Base-by-base conservation (phyloP, 306 rosid genomes). In the Parietaria judaica region DNA sequence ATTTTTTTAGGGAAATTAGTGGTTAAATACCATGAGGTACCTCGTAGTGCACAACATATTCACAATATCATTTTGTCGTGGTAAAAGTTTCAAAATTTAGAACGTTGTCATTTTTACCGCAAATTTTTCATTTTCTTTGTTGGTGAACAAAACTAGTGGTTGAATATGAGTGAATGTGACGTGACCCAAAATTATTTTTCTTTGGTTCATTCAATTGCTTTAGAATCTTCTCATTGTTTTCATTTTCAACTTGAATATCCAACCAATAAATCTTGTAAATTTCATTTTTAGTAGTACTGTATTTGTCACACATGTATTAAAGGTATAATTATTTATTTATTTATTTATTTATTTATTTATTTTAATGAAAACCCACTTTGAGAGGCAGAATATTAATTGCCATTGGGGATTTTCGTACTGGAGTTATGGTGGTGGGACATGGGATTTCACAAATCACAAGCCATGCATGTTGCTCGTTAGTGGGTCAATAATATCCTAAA, bases 371-470 rank as follows among this genome's bases (percentile, higher is more conserved):
- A 65, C 76, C 66, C 68, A 72, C 67, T 41, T 7, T 23, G 31
- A 46, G 47, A 55, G 56, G 43, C 76, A 68, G 64, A 69, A 62
- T 70, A 51, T 70, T 58, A 58, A 56, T 37, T 61, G 68, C 39
- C 63, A 71, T 62, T 47, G 60, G 31, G 56, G 44, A 63, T 62
- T 54, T 47, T 14, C 13, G 53, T 49, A 49, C 9, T 10, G 53
- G 53, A 49, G 61, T 36, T 52, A 60, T 46, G 51, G 57, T 63
- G 68, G 76, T 74, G 87, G 77, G 84, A 16, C 55, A 56, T 38
- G 41, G 54, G 70, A 34, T 41, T 71, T 69, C 31, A 23, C 31
- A 23, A 23, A 23, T 23, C 31, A 23, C 31, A 63, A 51, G 38
- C 9, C 67, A 55, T 66, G 60, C 60, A 15, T 69, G 13, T 58